Base-by-base conservation (phyloP, 495 filamentous ascomycete genomes). In the Podospora conica region DNA sequence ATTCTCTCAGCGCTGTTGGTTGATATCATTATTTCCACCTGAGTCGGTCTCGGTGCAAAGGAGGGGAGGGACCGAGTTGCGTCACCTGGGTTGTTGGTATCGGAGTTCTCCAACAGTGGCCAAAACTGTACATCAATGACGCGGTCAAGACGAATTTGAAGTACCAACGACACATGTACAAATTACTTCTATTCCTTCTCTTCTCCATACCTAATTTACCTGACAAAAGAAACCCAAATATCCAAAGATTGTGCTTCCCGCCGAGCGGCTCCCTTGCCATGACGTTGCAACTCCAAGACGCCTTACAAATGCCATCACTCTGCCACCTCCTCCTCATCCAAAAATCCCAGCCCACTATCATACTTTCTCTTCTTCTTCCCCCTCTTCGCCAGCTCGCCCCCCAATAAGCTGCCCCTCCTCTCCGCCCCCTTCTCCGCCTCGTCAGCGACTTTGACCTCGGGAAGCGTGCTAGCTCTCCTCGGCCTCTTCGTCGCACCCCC, bases 301-400 rank as follows among this genome's bases (percentile, higher is more conserved):
- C 28, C 21, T 23, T 22, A 21, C 8, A 9, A n/a, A 59, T 28
- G 15, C 21, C 58, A 1, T 53, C 40, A 67, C 53, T 22, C 65
- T 0, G 21, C 74, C 27, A 69, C 81, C 53, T 83, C 81, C 55
- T 87, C 87, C 64, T 89, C 86, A 22, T 87, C 83, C 71, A 87
- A 72, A 40, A 90, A 82, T 12, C 81, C 88, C 72, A 90, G 71
- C 3, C 85, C 88, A 71, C 85, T 88, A 64, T 90, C 86, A 67
- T 87, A 80, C 57, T 81, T 80, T 58, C 82, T 77, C 70, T 76
- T 75, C 74, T 81, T 82, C 69, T 64, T 74, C 11, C 65, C 74
- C 48, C 65, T 64, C 65, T 68, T 74, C 10, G 65, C 76, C 24
- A 79, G 60, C 3, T 67, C 71, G 0, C 65, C 80, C 28, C 76